phyloP scores from a whole-genome alignment of 768 basidiomycete genomes.

The Lanmaoa pseudosensibilis region DNA sequence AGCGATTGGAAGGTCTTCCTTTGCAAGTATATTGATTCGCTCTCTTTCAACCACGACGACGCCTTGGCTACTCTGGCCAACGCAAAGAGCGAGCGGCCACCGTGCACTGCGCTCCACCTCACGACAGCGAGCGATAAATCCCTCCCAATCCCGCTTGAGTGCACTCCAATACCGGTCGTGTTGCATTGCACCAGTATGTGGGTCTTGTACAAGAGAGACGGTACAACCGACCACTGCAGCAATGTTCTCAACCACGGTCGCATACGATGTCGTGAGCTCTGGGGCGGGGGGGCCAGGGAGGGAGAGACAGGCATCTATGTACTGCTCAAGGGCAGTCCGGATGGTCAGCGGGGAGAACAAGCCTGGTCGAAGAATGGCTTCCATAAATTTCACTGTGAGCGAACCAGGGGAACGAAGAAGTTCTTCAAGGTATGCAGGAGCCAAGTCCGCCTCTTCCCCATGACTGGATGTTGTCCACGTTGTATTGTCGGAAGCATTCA shows the following conservation, averaged over 20 bases:
- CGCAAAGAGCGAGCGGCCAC: slow-evolving; percentile 72
- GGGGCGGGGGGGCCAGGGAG: slow-evolving; percentile 57
- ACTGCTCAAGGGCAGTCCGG: slow-evolving; percentile 78
- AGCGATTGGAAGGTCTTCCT: slow-evolving; percentile 66
- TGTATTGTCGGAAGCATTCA: slow-evolving; percentile 29
- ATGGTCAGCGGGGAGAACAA: slow-evolving; percentile 84
- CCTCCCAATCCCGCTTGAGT: slow-evolving; percentile 92
- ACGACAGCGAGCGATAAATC: slow-evolving; percentile 86
- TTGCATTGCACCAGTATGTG: slow-evolving; percentile 76
- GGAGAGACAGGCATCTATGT: slow-evolving; percentile 69
- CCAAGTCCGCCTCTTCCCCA: slow-evolving; percentile 72
- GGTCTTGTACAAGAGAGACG: slow-evolving; percentile 68
- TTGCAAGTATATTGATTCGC: slow-evolving; percentile 61
- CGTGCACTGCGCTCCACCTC: slow-evolving; percentile 86
- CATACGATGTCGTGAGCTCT: slow-evolving; percentile 61
- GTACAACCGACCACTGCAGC: slow-evolving; percentile 85
- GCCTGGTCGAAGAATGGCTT: slow-evolving; percentile 82
- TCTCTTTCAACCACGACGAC: slow-evolving; percentile 76
- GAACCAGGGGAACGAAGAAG: slow-evolving; percentile 70
- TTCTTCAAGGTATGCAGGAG: slow-evolving; percentile 87
- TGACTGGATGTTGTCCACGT: slow-evolving; percentile 60
- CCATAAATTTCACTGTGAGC: slow-evolving; percentile 75
- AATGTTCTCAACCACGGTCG: slow-evolving; percentile 71
- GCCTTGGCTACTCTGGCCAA: slow-evolving; percentile 39
- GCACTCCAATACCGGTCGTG: slow-evolving; percentile 81